phyloP scores from a whole-genome alignment of 2,329 filamentous ascomycete genomes.

The Trichoderma citrinoviride region DNA sequence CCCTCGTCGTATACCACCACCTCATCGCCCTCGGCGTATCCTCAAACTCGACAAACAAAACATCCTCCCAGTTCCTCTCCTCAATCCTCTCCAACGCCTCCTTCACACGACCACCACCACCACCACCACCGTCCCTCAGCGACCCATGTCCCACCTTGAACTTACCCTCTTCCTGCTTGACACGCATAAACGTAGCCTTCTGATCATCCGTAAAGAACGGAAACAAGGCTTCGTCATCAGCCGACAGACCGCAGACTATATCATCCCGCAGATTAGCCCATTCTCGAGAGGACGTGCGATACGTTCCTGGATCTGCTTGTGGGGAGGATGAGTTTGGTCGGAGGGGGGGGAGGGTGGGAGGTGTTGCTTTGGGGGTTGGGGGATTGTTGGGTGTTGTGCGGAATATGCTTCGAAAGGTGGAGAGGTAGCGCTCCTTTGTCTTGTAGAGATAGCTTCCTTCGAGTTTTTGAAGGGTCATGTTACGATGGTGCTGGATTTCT shows the following conservation, averaged over 20 bases:
- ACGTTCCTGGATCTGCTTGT: background rate
- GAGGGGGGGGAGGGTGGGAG: background rate
- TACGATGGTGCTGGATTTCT: background rate
- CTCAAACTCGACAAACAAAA: conserved; percentile 28
- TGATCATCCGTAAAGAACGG: background rate
- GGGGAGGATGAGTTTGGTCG: background rate
- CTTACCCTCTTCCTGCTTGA: background rate
- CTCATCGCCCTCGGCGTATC: background rate
- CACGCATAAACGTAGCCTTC: background rate
- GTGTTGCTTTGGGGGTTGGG: no score
- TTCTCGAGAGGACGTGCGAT: background rate
- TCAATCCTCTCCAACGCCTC: conserved; percentile 24
- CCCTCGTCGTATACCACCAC: background rate
- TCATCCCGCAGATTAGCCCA: background rate
- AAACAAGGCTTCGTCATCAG: background rate
- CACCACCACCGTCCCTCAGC: no score
- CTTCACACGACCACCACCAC: conserved; percentile 10
- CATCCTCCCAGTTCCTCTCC: conserved; percentile 27
- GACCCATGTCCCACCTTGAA: background rate
- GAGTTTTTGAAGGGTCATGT: background rate
- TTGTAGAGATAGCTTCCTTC: background rate
- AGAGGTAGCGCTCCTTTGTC: background rate
- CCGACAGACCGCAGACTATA: background rate
- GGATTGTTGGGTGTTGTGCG: background rate
- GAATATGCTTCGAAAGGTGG: background rate